Conservation (phyloP, 2,329 filamentous ascomycete genomes). For the Fusarium miscanthi region DNA sequence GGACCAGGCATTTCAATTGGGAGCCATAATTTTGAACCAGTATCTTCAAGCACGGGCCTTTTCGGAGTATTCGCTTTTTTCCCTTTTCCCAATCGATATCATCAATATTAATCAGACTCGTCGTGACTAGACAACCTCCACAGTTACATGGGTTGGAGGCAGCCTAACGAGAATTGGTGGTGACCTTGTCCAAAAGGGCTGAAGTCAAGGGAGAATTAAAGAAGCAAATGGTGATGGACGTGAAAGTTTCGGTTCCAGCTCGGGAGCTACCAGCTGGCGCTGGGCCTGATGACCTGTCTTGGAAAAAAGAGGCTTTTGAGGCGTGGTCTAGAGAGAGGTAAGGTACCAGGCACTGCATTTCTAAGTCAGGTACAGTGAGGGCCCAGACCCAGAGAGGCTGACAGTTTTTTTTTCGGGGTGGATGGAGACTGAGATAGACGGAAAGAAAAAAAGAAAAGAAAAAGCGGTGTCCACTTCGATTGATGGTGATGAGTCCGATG, state of each 20-base stretch:
- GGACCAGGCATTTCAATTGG: constrained; percentile 11
- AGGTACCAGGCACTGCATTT: constrained; percentile 35
- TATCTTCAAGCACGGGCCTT: constrained; percentile 30
- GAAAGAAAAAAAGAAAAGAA: neutral
- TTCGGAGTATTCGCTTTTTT: constrained; percentile 33
- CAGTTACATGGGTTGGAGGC: constrained; percentile 11
- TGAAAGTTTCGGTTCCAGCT: constrained; percentile 12
- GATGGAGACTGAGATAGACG: neutral
- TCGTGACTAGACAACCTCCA: constrained; percentile 9
- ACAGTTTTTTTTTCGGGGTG: neutral
- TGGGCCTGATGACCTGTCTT: constrained; percentile 19
- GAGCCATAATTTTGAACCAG: constrained; percentile 12
- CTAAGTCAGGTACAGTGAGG: constrained; percentile 15
- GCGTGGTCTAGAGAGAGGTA: constrained; percentile 7
- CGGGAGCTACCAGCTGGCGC: constrained; percentile 33
- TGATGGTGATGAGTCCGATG: neutral
- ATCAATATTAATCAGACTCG: constrained; percentile 12
- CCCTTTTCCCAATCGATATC: neutral
- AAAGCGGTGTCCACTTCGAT: constrained; percentile 19
- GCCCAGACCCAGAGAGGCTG: constrained; percentile 26
- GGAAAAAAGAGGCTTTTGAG: constrained; percentile 26
- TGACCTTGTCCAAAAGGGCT: constrained; percentile 13
- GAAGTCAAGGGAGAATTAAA: constrained; percentile 15
- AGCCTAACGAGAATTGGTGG: constrained; percentile 6
- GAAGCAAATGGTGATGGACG: constrained; percentile 1